A percentile compares a stretch with the other conserved stretches of the same genome.
phyloP scores from a whole-genome alignment of 495 filamentous ascomycete species.

The Usnea hakonensis region DNA sequence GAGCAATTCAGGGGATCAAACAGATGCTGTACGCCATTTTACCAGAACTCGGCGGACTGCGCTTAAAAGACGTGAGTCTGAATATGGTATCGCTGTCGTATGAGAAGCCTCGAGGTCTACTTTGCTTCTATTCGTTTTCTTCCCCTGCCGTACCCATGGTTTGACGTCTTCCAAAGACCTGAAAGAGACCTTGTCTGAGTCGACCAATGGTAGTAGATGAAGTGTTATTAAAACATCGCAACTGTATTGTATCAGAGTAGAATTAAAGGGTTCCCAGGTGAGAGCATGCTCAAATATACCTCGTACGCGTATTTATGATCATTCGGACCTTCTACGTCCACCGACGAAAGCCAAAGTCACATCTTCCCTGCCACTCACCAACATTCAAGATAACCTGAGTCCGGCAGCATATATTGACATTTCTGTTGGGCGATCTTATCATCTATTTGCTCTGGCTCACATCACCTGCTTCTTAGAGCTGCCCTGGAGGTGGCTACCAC shows the following conservation, averaged over 20 bases:
- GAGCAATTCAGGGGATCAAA: neutral
- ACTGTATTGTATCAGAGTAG: neutral
- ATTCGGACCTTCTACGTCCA: too few relatives aligned
- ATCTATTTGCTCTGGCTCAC: neutral
- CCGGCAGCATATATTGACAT: neutral
- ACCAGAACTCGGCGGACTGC: neutral
- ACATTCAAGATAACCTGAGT: conserved; percentile 7
- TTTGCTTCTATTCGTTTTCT: neutral
- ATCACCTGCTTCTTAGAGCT: conserved; percentile 3
- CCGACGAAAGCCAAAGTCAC: conserved; percentile 12
- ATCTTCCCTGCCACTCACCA: conserved; percentile 20
- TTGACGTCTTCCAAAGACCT: neutral
- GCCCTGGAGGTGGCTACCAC: neutral
- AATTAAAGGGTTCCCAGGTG: conserved; percentile 4
- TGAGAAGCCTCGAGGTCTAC: neutral
- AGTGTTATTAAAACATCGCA: conserved; percentile 1
- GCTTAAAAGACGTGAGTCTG: neutral
- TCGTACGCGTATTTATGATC: too few relatives aligned
- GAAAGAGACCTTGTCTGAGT: neutral
- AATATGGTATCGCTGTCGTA: neutral
- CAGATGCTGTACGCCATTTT: neutral
- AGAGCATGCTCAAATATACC: conserved; percentile 9
- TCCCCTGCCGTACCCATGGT: neutral
- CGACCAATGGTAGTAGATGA: neutral
- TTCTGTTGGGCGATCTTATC: neutral